Evolutionary conservation across 192 early-diverging fungal genomes (phyloP).

Genomic region (Mortierella hygrophila): DNA sequence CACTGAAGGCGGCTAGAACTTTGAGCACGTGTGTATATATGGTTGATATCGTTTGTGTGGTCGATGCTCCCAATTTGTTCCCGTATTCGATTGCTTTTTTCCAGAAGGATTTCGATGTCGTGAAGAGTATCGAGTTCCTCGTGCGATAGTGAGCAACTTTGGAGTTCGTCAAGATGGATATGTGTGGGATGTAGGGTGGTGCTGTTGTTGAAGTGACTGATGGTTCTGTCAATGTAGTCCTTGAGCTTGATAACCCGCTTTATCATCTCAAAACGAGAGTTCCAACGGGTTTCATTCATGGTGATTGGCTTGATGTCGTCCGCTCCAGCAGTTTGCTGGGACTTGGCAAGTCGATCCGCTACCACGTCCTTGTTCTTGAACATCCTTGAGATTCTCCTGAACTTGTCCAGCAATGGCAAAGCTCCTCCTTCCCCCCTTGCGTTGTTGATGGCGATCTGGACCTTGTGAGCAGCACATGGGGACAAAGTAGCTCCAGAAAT

Average conservation of each 20-base stretch:
- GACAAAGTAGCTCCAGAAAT: background rate
- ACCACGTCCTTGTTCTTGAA: constrained; percentile 21
- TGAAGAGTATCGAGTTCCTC: constrained; percentile 1
- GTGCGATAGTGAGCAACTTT: background rate
- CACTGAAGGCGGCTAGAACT: background rate
- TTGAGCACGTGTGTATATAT: background rate
- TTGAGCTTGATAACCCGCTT: constrained; percentile 8
- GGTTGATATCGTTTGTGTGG: background rate
- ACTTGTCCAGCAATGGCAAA: constrained; percentile 18
- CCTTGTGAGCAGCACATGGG: constrained; percentile 20
- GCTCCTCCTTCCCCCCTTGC: constrained; percentile 16
- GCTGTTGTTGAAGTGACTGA: background rate
- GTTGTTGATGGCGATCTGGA: constrained; percentile 26
- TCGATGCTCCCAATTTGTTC: background rate
- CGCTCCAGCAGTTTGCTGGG: background rate
- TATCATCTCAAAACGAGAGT: constrained; percentile 2
- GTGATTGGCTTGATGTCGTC: background rate
- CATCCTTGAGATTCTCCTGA: background rate
- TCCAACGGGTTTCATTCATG: constrained; percentile 16
- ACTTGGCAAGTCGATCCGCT: constrained; percentile 5
- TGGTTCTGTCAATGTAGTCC: background rate
- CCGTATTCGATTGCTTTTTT: constrained; percentile 21
- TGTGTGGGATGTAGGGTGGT: background rate
- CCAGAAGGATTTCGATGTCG: background rate
- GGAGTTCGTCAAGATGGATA: background rate